Base-by-base conservation (phyloP, 495 filamentous ascomycete species). In the Penicillium lividum region DNA sequence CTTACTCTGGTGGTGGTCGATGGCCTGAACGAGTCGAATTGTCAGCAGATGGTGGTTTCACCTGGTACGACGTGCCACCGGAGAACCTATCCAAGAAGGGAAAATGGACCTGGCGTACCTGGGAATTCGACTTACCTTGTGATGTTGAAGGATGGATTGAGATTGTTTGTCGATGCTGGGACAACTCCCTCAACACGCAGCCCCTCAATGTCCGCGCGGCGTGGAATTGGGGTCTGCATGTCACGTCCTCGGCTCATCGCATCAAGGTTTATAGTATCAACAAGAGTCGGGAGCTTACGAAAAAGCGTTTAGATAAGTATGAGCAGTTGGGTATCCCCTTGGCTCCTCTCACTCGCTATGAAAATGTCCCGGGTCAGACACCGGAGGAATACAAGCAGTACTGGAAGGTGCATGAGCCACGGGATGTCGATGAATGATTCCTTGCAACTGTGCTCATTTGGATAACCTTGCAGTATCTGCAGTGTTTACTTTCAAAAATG, bases 231-330 rank as follows among this genome's bases (percentile, higher is more conserved):
- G 86, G 83, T 42, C 71, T 88, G 13, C 85, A 88, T 69, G 86
- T 89, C 28, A 88, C 85, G 1, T 80, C 77, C n/a, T 85, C 81
- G 4, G 83, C 80, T 30, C 86, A 88, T 62, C 78, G 84, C 3
- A 79, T 89, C 69, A 84, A 73, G 54, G 62, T 88, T 10, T 89
- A 87, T 66, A 87, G 83, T 58, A 74, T 87, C 60, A 88, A 88
- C 67, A 80, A 77, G 59, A 73, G 57, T 0, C 77, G 69, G 18
- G 66, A 78, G 3, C 60, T 65, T 6, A 88, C 86, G 72, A 68
- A 18, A 65, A 72, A 56, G 69, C 81, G 7, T 57, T 89, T 18
- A 8, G 8, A 11, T 11, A 36, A 36, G 7, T 36, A 11, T 11
- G 33, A 36, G 33, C 33, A 36, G 10, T 5, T 33, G 0, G 33